Base-by-base conservation (phyloP, 176 grass and related monocot genomes). In the Zea luxurians region DNA sequence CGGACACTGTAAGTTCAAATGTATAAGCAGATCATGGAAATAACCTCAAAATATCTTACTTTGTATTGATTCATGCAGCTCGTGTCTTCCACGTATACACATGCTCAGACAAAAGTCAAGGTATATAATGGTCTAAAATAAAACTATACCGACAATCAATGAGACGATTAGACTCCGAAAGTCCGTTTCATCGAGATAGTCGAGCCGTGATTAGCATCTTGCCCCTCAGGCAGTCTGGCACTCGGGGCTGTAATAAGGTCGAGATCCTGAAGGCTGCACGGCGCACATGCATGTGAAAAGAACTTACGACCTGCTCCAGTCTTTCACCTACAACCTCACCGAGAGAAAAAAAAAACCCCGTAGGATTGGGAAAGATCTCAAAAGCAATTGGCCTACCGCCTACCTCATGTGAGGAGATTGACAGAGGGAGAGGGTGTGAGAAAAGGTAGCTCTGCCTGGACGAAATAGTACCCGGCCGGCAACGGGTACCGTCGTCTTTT, bases 381-480 rank as follows among this genome's bases (percentile, higher is more conserved):
- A 16, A 59, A 48, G 73, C 49, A 4, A 3, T 60, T 78, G 80
- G 49, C 80, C 85, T 73, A 77, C 50, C 74, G 49, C 80, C 85
- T 73, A 77, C 50, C 74, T 50, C 85, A 82, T 83, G 85, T 83
- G 78, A 81, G 57, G 37, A 18, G 74, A 20, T 35, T 64, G 60
- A 64, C 60, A 50, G 55, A 64, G 57, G 57, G 8, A 50, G 55
- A 64, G 57, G 57, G 8, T 17, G 79, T 66, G 49, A 60, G 76
- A 77, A 82, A 81, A 82, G 73, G 66, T 49, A 18, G 2, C 41
- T 58, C 41, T 58, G 17, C 55, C 72, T 8, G 11, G n/a, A 43
- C 67, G 43, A 73, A 78, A 73, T 5, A 35, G 62, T 47, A 7
- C 37, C 27, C 27, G n/a, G n/a, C n/a, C 64, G 21, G 10, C 35